phyloP scores from a whole-genome alignment of 352 stramenopile species.

The Phytophthora pisi region DNA sequence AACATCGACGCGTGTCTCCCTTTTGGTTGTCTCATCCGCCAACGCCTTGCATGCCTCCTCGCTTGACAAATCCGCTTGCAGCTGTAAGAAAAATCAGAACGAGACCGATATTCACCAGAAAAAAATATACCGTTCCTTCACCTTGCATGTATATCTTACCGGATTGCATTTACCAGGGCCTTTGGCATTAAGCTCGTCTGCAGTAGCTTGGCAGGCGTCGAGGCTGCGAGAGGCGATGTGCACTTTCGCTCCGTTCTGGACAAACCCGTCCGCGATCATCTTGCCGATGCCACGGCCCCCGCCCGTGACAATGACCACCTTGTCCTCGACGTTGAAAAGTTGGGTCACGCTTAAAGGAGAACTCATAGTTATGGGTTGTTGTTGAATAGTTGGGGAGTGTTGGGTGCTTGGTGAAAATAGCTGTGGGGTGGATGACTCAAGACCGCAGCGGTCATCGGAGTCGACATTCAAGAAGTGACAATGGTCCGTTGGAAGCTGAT shows the following conservation, averaged over 20 bases:
- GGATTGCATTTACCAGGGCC: slow-evolving; percentile 69
- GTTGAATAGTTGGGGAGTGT: too few relatives aligned
- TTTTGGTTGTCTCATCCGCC: slow-evolving; percentile 78
- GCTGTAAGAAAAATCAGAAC: slow-evolving; percentile 11
- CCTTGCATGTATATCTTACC: slow-evolving; percentile 20
- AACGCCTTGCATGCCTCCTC: slow-evolving; percentile 46
- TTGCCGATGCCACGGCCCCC: slow-evolving; percentile 94
- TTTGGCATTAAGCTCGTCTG: slow-evolving; percentile 67
- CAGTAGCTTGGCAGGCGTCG: slow-evolving; percentile 80
- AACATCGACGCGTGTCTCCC: slow-evolving; percentile 85
- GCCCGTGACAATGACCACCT: slow-evolving; percentile 93
- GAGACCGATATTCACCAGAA: not conserved
- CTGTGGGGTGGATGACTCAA: too few relatives aligned
- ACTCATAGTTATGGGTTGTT: too few relatives aligned
- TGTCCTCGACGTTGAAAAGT: slow-evolving; percentile 58
- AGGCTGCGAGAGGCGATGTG: slow-evolving; percentile 91
- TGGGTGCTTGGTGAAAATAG: too few relatives aligned
- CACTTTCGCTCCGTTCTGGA: slow-evolving; percentile 92
- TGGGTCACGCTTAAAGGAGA: not conserved
- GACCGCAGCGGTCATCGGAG: too few relatives aligned
- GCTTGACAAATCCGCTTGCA: slow-evolving; percentile 44
- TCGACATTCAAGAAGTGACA: too few relatives aligned
- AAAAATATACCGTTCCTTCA: not conserved
- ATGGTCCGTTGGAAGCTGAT: too few relatives aligned
- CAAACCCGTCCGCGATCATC: slow-evolving; percentile 96